Percentiles rank a stretch among this genome's conserved stretches.
Conservation (phyloP, 108 stramenopile species). For the Nitzschia sp. region DNA sequence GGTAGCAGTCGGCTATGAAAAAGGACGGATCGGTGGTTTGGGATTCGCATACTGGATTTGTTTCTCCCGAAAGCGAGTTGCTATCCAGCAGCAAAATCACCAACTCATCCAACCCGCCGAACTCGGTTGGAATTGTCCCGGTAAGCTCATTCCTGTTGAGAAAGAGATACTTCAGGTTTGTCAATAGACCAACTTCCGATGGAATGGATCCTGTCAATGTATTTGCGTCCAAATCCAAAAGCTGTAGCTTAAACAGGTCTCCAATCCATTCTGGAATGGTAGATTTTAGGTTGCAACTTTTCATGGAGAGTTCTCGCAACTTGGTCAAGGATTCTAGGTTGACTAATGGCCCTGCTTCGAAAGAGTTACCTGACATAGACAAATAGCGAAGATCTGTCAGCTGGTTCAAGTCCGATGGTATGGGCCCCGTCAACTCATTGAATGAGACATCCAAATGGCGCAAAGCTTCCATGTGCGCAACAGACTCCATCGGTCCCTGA, state of each 20-base stretch:
- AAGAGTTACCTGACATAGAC: conserved; percentile 13
- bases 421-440: conserved; percentile 5
- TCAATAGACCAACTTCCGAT: conserved; percentile 30
- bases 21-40: neutral
- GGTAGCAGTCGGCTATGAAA: conserved; percentile 23
- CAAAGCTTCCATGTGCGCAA: neutral
- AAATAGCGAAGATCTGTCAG: conserved; percentile 26
- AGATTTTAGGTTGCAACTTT: conserved; percentile 13
- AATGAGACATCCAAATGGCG: conserved; percentile 13
- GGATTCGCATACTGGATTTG: conserved; percentile 8
- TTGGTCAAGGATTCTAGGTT: conserved; percentile 26
- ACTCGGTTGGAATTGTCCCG: conserved; percentile 37
- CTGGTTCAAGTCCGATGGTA: conserved; percentile 20
- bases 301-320: conserved; percentile 34
- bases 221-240: conserved; percentile 45
- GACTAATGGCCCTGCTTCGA: neutral
- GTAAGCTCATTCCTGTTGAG: conserved; percentile 42
- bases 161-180: conserved; percentile 40
- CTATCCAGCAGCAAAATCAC: conserved; percentile 23
- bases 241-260: conserved; percentile 33
- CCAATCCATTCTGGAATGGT: conserved; percentile 39
- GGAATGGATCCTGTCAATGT: conserved; percentile 58
- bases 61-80: conserved; percentile 18
- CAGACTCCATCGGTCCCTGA: neutral
- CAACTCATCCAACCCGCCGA: conserved; percentile 7